Base-by-base conservation (phyloP, 2,329 filamentous ascomycete species). In the Exophiala dermatitidis region DNA sequence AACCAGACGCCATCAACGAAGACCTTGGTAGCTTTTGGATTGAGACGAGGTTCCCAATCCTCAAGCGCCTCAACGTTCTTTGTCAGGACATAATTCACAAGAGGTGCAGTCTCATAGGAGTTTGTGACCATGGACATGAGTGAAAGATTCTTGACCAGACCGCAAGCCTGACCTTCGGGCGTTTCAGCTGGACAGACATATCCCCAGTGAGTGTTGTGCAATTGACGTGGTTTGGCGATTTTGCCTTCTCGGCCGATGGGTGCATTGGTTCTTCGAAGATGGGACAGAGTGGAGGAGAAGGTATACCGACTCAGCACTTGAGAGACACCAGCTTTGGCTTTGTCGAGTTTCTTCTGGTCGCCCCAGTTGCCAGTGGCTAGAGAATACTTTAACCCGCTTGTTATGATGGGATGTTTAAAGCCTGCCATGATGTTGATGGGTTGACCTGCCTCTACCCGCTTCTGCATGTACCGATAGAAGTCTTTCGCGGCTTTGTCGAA, bases 1-100 rank as follows among this genome's bases (percentile, higher is more conserved):
- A 97, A 90, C 94, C 94, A 98, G 3, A 91, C 89, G 69, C 93
- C 93, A 66, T 98, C 97, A 63, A 98, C 86, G 65, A 98, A 98
- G 44, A 98, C 86, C 75, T 98, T 98, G 48, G 93, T 98, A 4
- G 91, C 90, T 65, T 94, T 87, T 0, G 91, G 91, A 50, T 90
- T 91, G 48, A 86, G 78, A 56, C 86, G 75, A 4, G 88, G 86
- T 67, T 93, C 88, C 65, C 96, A 98, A 68, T 98, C 93, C 68
- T 98, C 93, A 0, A 98, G 78, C 1, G 96, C 82, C 67, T 97
- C 91, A 89, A 98, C 96, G 65, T 91, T 90, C 60, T 90, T 80
- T 62, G 91, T 86, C 62, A 91, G 88, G 88, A 98, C 93, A 74
- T 95, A 98, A 63, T 95, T 88, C 37, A 91, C 83, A 63, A 97